Base-by-base conservation (phyloP, 257 asterid species). In the Fraxinus excelsior region DNA sequence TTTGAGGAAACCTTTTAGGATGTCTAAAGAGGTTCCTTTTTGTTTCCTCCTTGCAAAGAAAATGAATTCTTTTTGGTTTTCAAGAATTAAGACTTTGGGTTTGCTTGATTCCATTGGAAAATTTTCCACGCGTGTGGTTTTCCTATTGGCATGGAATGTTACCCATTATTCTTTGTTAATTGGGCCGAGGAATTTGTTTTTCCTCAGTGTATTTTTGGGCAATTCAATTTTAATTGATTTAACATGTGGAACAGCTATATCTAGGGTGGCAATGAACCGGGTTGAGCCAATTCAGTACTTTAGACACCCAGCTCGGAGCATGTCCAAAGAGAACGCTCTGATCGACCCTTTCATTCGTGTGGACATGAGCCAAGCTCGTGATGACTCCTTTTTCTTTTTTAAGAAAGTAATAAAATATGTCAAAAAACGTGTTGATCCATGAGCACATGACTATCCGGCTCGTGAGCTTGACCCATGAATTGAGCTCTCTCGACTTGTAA, bases 41-140 rank as follows among this genome's bases (percentile, higher is more conserved):
- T 80, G 76, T 75, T 81, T 75, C 82, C 84, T 75, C 34, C 1
- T 51, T 16, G 26, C 37, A 72, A 66, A 71, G 73, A 58, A 87
- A 86, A 87, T 86, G 81, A 64, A 83, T 83, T 82, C 90, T 79
- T 83, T 77, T 66, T n/a, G 75, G 65, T 79, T 76, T 65, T 44
- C 58, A 13, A 64, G 83, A 70, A 38, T 70, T 53, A 71, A 62
- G 68, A 26, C 34, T 23, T 62, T 26, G 68, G 35, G 68, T 62
- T 62, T 23, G 34, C 68, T 62, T 62, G 16, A 62, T 62, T 62
- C 34, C 34, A 10, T 62, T 25, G 65, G 14, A 19, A 56, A 56
- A 7, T 56, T 21, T n/a, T 23, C 5, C 32, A 26, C 4, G 67
- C 25, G 31, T n/a, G 68, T 7, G 68, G 68, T 9, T 62, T 62